Conservation (phyloP, 768 basidiomycete species). For the Auricularia sp. region DNA sequence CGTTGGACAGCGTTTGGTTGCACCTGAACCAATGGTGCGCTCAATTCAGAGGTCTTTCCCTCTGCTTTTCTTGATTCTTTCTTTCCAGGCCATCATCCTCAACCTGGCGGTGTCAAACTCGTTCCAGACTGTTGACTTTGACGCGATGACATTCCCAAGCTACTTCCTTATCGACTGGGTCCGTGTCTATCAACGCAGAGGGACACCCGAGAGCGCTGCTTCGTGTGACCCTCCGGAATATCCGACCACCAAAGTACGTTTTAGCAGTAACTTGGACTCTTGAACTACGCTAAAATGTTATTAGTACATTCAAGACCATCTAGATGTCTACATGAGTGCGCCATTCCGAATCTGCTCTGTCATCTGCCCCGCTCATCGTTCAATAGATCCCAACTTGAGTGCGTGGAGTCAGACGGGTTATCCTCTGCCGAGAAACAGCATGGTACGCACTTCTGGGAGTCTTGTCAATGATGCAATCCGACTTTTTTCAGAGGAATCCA, state of each 20-base stretch:
- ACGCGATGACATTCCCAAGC: conserved; percentile 23
- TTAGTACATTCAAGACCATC: conserved; percentile 63
- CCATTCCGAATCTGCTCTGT: too few relatives aligned
- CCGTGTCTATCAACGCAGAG: conserved; percentile 30
- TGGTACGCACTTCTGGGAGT: neutral
- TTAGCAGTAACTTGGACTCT: conserved; percentile 14
- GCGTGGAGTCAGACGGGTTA: conserved; percentile 12
- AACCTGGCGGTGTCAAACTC: conserved; percentile 23
- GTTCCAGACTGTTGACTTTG: conserved; percentile 33
- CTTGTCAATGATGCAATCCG: neutral
- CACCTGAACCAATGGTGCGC: conserved; percentile 90
- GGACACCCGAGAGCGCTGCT: conserved; percentile 19
- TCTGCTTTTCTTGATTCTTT: conserved; percentile 7
- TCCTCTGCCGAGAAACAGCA: neutral
- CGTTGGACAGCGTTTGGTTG: conserved; percentile 55
- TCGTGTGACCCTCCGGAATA: conserved; percentile 23
- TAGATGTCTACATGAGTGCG: conserved; percentile 17
- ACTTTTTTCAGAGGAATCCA: neutral
- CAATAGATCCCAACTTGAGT: conserved; percentile 16
- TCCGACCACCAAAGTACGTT: conserved; percentile 20
- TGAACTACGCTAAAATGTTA: conserved; percentile 45
- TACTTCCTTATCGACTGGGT: conserved; percentile 30
- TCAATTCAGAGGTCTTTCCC: conserved; percentile 16
- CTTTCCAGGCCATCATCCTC: conserved; percentile 1
- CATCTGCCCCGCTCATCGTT: too few relatives aligned